These are phyloP conservation scores for Hibiscus trionum DNA, from an alignment of 345 rosid species.

Conservation along the genomic window DNA sequence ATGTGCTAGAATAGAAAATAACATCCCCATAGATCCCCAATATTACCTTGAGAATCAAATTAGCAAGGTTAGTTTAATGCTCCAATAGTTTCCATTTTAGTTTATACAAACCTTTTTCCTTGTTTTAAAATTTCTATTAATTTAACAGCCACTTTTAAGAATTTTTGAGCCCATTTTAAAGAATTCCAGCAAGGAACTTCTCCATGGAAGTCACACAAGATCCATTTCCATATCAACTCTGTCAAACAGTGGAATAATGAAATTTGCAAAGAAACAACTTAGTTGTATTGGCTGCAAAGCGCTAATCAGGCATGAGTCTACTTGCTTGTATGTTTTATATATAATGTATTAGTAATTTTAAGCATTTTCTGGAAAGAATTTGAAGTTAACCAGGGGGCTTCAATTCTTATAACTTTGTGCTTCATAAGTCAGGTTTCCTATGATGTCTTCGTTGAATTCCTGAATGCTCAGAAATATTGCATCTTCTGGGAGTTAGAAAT, in stretches of 20 bases:
- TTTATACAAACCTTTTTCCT: background rate
- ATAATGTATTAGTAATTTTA: background rate
- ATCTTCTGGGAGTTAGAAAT: too few species aligned
- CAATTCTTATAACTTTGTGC: background rate
- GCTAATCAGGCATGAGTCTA: conserved; percentile 41
- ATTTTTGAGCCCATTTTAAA: conserved; percentile 93
- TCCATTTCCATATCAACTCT: conserved; percentile 86
- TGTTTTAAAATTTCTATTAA: conserved; percentile 11
- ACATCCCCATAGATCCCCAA: conserved; percentile 86
- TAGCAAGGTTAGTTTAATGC: conserved; percentile 57
- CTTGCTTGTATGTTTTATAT: background rate
- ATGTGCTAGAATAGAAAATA: conserved; percentile 64
- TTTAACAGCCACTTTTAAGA: conserved; percentile 79
- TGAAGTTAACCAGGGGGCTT: background rate
- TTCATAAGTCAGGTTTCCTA: background rate
- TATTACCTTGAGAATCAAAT: conserved; percentile 94
- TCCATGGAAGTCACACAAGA: conserved; percentile 87
- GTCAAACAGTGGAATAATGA: conserved; percentile 90
- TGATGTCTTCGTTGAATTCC: background rate
- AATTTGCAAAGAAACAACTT: conserved; percentile 77
- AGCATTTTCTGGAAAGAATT: background rate
- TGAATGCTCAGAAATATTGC: too few species aligned
- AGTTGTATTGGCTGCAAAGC: conserved; percentile 91
- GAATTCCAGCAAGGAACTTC: conserved; percentile 91
- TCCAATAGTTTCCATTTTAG: conserved; percentile 5